Base-by-base conservation (phyloP, 202 grass and related monocot genomes). In the Eragrostis tef region DNA sequence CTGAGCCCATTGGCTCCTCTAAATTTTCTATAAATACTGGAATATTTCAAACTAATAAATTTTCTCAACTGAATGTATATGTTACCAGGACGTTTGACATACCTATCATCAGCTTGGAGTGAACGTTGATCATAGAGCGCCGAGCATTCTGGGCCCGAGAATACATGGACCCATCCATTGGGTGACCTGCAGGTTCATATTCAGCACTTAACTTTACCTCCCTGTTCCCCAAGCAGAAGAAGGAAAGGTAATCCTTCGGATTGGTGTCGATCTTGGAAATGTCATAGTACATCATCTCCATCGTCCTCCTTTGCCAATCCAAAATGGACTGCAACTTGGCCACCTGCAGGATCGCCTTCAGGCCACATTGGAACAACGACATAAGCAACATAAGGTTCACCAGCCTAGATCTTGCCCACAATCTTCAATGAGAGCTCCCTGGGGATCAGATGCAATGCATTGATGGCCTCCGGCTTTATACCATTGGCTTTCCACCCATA, bases 31-130 rank as follows among this genome's bases (percentile, higher is more conserved):
- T 31, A 31, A 31, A 31, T 31, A 31, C 29, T 31, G 29, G 29
- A 31, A 31, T 31, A 31, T 31, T 31, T 31, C 29, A 31, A 31
- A 31, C 29, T 31, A 9, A 9, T 21, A 59, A 12, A 24, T 11
- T 0, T 4, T 31, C 29, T 31, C 9, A 59, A 25, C 29, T 31
- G 29, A 31, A 31, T 31, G 29, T 31, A 31, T 31, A 31, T 31
- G 29, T 3, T 10, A 9, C 9, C 13, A 39, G 29, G 29, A 31
- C 29, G 29, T 67, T 21, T 39, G 1, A 3, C 21, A 19, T 74
- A 74, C 71, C 50, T 3, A 74, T 74, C 71, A 74, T 74, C 2
- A 74, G 5, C 11, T 74, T 74, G 29, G 71, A 74, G 71, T 56
- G 71, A 7, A 74, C 29, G 2, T 42, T 58, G 71, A 74, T 22